Evolutionary conservation across 2,329 filamentous ascomycete species (phyloP), one percentile per base, ranked within the genome.

Genomic region (Coccinonectria pachysandricola): DNA sequence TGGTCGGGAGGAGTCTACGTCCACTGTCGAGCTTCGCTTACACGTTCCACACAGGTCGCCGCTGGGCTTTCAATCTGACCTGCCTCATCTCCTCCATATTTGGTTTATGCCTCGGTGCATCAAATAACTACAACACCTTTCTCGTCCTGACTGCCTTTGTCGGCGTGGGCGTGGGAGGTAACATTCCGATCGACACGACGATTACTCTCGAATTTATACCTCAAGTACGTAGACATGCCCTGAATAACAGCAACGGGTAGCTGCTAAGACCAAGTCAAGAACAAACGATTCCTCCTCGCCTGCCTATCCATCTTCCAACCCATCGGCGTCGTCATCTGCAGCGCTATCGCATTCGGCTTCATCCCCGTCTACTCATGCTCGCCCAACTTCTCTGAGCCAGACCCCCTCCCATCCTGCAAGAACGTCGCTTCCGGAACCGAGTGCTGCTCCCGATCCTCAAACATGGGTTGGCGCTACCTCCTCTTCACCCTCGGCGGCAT

Each of bases 11-110:
- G n/a, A n/a, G n/a, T n/a, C n/a, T n/a, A n/a, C n/a, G n/a, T n/a
- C n/a, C n/a, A n/a, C n/a, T n/a, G n/a, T n/a, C n/a, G n/a, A n/a
- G 19, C 5, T 12, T 27, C 4, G 8, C 28, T 33, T 6, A 35
- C 11, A 4, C 1, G 13, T 12, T 5, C 1, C n/a, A n/a, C 17
- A 7, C 11, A 60, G 57, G 55, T 27, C 60, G 69, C 15, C 56
- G 58, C 28, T 71, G 65, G 61, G 67, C 67, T 0, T 74, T 74
- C 50, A 74, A 73, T 40, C 37, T 70, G 19, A 73, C 69, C 0
- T 68, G 68, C 23, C 53, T 73, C n/a, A 56, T 71, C 27, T 54
- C 65, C 1, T 63, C 63, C 7, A 43, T 66, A 3, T 74, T 73
- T 32, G 68, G 69, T 7, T 46, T 71, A 0, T 62, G 58, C 12